A percentile compares a stretch with the other conserved stretches of the same genome.
These are phyloP conservation scores for Trypanosoma avium DNA, from an alignment of 208 protist species.

Conservation along the genomic window DNA sequence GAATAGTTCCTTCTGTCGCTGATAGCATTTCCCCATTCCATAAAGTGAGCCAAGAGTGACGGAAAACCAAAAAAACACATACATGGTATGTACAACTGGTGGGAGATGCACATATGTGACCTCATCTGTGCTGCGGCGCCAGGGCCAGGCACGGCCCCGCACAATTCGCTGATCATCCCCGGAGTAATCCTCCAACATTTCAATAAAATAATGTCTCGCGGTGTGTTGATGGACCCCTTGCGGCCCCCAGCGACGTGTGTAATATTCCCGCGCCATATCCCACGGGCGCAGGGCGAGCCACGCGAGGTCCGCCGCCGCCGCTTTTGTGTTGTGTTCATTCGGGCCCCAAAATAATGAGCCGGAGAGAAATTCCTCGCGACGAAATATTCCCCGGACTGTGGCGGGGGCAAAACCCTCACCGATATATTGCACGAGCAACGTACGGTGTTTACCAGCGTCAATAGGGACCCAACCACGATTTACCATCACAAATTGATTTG, in stretches of 20 bases:
- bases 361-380: constrained; percentile 72
- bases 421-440: constrained; percentile 81
- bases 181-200: constrained; percentile 88
- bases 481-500: constrained; percentile 75
- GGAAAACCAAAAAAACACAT: constrained; percentile 85
- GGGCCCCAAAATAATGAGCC: constrained; percentile 55
- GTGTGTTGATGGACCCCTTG: constrained; percentile 45
- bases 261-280: constrained; percentile 77
- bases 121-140: constrained; percentile 71
- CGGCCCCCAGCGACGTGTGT: constrained; percentile 61
- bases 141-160: constrained; percentile 70
- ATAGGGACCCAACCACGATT: constrained; percentile 89
- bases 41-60: constrained; percentile 75
- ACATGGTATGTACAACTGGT: constrained; percentile 86
- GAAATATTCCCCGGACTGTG: constrained; percentile 62
- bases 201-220: constrained; percentile 79
- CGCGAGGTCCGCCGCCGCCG: constrained; percentile 67
- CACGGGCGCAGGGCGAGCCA: constrained; percentile 81
- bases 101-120: constrained; percentile 86
- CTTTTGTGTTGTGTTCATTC: constrained; percentile 65
- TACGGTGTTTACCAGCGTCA: constrained; percentile 84
- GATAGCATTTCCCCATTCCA: constrained; percentile 76
- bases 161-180: constrained; percentile 88
- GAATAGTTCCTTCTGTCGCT: constrained; percentile 72
- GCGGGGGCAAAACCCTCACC: constrained; percentile 65